A percentile compares a stretch with the other conserved stretches of the same genome.
phyloP scores from a whole-genome alignment of 805 yeast species.

The Wickerhamomyces xylosicus region DNA sequence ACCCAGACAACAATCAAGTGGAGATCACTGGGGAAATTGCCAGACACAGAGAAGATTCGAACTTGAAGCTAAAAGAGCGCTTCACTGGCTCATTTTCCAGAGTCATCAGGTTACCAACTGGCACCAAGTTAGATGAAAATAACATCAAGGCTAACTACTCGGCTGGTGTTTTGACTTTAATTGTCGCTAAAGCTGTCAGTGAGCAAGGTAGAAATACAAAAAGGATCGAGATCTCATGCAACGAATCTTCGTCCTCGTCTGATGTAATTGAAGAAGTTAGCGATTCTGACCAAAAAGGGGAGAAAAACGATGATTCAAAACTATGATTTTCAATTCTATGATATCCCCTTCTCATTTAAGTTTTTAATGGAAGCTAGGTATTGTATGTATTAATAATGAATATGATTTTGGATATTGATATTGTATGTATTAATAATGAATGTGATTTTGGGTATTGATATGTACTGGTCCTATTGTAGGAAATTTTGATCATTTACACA shows the following conservation, averaged over 20 bases:
- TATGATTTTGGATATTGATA: no score
- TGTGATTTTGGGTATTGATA: no score
- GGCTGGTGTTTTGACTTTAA: constrained; percentile 33
- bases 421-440: no score
- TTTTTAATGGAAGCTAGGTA: no score
- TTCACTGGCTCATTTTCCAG: constrained; percentile 31
- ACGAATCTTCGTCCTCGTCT: constrained; percentile 16
- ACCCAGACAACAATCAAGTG: constrained; percentile 32
- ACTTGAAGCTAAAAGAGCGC: constrained; percentile 24
- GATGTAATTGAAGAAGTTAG: not conserved
- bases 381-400: no score
- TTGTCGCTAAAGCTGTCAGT: constrained; percentile 28
- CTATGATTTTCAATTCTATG: no score
- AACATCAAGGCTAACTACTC: constrained; percentile 34
- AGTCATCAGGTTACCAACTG: constrained; percentile 28
- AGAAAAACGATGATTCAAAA: no score
- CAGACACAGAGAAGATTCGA: constrained; percentile 14
- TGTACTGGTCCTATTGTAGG: no score
- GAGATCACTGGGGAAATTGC: constrained; percentile 34
- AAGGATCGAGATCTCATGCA: constrained; percentile 20
- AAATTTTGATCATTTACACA: no score
- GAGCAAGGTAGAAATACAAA: constrained; percentile 16
- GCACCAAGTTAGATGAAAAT: constrained; percentile 29
- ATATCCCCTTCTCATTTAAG: no score
- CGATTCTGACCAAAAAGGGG: not conserved